Base-by-base conservation (phyloP, 179 eudicot species). In the Heliamphora pulchella region DNA sequence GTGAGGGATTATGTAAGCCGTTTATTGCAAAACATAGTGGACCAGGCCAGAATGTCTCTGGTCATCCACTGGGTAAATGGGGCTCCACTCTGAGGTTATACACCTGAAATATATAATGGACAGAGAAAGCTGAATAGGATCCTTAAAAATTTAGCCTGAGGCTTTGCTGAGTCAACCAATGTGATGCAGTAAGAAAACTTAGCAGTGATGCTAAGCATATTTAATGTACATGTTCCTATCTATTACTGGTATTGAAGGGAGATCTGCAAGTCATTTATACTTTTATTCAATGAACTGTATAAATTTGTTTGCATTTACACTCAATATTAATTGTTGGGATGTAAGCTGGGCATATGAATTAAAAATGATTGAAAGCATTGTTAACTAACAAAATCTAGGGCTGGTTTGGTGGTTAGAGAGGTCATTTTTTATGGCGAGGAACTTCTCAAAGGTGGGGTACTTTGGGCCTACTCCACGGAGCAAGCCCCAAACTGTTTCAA, bases 261-360 rank as follows among this genome's bases (percentile, higher is more conserved):
- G 55, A 71, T 71, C 39, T 46, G 31, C 54, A 46, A 6, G 4
- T 68, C 72, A 68, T 43, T 43, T 66, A 11, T 48, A 48, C 3
- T 48, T 48, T 48, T 5, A 48, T 48, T 2, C 51, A 48, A 48
- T 0, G 10, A 55, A 55, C 10, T 55, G 59, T 7, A 9, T 55
- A 55, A 6, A 17, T 18, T 71, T 47, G 57, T 46, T 48, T 47
- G 55, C 55, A 47, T 22, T n/a, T 71, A 17, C 47, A 5, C 13
- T 71, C 14, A 47, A 46, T 71, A n/a, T 71, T 47, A 71, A 18
- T 71, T 46, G 74, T 71, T 47, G 17, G 74, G 74, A 55, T 55
- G 11, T 71, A 47, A 71, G 3, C 31, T 71, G 54, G 1, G 39
- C 54, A 71, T 71, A 11, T 31, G 22, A 54, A 18, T 47, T 47